phyloP scores from a whole-genome alignment of 129 eudicot genomes.

The Centella asiatica region DNA sequence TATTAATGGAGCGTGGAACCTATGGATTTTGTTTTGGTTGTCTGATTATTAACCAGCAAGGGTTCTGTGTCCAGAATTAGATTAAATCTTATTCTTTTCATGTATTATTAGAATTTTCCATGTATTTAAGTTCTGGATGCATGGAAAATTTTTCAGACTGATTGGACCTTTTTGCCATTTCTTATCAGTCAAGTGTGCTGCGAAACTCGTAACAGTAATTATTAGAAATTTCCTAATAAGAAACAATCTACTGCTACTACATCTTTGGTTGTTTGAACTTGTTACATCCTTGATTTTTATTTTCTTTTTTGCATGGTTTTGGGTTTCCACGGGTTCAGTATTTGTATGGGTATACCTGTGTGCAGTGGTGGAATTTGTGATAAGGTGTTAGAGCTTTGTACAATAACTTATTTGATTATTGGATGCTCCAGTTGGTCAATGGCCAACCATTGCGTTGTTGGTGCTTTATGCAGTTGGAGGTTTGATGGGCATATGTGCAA shows the following conservation, averaged over 20 bases:
- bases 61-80: slow-evolving; percentile 2
- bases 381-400: too few species aligned
- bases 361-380: too few species aligned
- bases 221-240: slow-evolving; percentile 1
- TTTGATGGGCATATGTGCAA: not conserved
- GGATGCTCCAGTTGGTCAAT: too few species aligned
- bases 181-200: not conserved
- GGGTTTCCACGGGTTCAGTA: too few species aligned
- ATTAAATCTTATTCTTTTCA: not conserved
- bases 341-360: too few species aligned
- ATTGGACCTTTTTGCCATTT: not conserved
- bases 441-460: too few species aligned
- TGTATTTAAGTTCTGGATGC: slow-evolving; percentile 5
- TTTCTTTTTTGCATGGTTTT: too few species aligned
- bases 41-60: slow-evolving; percentile 3
- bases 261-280: not conserved
- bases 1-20: not conserved
- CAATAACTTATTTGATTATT: too few species aligned
- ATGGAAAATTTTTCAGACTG: not conserved
- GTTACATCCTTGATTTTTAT: not conserved
- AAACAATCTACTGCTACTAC: not conserved
- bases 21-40: slow-evolving; percentile 10
- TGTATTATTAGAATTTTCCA: slow-evolving; percentile 11
- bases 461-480: not conserved
- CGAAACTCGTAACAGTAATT: not conserved